Conservation (phyloP, 495 filamentous ascomycete species). For the Astrothelium macrocarpum region DNA sequence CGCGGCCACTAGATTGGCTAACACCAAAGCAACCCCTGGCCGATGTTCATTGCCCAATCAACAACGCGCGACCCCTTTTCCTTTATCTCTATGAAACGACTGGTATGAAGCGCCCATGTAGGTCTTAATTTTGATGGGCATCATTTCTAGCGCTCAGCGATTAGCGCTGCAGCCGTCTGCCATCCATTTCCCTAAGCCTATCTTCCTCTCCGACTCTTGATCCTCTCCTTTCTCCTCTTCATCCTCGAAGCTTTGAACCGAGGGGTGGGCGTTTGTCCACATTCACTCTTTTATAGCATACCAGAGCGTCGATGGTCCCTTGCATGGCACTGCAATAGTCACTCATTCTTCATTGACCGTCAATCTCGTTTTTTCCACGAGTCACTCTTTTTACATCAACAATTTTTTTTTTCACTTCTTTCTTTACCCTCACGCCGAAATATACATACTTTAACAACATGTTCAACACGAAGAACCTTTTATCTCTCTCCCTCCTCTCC, state of each 20-base stretch:
- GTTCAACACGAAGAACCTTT: neutral
- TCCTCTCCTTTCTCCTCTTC: neutral
- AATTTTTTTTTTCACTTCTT: neutral
- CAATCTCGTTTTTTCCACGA: neutral
- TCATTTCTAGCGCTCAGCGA: neutral
- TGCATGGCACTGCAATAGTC: conserved; percentile 2
- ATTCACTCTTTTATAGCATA: conserved; percentile 4
- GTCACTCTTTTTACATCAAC: neutral
- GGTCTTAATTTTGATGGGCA: neutral
- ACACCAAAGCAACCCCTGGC: neutral
- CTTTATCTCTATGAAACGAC: conserved; percentile 2
- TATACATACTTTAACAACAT: neutral
- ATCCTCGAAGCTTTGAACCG: neutral
- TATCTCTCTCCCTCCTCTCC: conserved; percentile 8
- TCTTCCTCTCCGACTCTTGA: neutral
- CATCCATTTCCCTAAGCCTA: neutral
- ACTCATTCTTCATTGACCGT: conserved; percentile 2
- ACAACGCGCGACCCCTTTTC: neutral
- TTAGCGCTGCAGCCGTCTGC: neutral
- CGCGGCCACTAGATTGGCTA: neutral
- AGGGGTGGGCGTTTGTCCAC: conserved; percentile 3
- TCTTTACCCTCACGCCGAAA: neutral
- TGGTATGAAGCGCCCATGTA: neutral
- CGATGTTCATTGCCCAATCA: neutral
- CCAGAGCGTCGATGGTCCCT: neutral